phyloP scores from a whole-genome alignment of 179 eudicot genomes.

The Camellia oleifera region DNA sequence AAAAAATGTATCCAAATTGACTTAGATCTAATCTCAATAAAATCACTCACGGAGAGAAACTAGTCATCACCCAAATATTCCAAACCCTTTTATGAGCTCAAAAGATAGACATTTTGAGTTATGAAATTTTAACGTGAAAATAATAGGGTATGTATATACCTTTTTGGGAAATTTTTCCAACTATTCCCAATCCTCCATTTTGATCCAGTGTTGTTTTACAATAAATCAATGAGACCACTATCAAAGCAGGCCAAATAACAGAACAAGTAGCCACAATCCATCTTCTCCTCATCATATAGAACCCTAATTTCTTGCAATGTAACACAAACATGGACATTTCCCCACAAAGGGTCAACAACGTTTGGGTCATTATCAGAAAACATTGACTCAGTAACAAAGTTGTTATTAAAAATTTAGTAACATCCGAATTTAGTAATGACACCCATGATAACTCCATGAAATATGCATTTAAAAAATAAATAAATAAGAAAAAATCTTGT shows the following conservation, averaged over 20 bases:
- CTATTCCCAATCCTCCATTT: background rate
- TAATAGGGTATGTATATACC: background rate
- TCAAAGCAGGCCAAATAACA: background rate
- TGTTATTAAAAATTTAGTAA: background rate
- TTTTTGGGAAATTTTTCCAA: background rate
- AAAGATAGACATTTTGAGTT: background rate
- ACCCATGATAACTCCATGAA: background rate
- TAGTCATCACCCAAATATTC: background rate
- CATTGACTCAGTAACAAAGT: background rate
- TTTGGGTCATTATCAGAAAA: background rate
- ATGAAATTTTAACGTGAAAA: background rate
- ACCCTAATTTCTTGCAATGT: background rate
- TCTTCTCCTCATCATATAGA: background rate
- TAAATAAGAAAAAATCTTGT: background rate
- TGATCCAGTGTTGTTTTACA: background rate
- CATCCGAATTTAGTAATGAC: background rate
- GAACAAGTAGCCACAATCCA: slow-evolving; percentile 2
- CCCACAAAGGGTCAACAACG: background rate
- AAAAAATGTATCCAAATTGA: background rate
- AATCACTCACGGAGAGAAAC: background rate
- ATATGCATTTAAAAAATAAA: too few species aligned
- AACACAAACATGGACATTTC: background rate
- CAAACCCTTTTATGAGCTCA: background rate
- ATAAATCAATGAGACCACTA: background rate
- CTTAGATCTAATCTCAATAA: background rate